Conservation (phyloP, 106 monocot genomes). For the Triglochin maritima region DNA sequence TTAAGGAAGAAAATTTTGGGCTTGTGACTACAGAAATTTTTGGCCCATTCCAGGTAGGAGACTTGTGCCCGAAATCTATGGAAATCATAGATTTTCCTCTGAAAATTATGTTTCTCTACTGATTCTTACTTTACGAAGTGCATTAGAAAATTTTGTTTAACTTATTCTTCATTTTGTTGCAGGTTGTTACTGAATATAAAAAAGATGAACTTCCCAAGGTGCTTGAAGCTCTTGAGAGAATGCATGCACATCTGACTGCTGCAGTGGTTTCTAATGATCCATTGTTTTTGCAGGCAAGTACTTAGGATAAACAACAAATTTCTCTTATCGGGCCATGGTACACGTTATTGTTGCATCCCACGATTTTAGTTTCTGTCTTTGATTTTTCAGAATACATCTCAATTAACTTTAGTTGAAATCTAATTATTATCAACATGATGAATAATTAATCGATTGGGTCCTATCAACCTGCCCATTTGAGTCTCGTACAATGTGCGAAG, state of each 20-base stretch:
- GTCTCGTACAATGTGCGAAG: too few species aligned
- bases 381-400: neutral
- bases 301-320: neutral
- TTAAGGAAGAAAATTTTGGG: constrained; percentile 62
- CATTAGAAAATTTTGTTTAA: neutral
- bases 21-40: constrained; percentile 91
- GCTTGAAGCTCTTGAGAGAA: constrained; percentile 80
- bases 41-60: constrained; percentile 92
- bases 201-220: constrained; percentile 57
- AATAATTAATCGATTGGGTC: too few species aligned
- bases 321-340: neutral
- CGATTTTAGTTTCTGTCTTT: neutral
- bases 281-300: constrained; percentile 74
- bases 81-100: neutral
- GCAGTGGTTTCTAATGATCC: constrained; percentile 92
- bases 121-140: neutral
- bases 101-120: neutral
- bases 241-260: constrained; percentile 96
- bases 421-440: too few species aligned
- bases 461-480: too few species aligned
- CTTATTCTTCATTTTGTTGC: neutral
- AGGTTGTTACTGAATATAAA: constrained; percentile 77
- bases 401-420: neutral
- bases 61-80: neutral
- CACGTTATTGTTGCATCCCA: neutral